Evolutionary conservation across 306 rosid species (phyloP).

Genomic region (Acacia confusa): DNA sequence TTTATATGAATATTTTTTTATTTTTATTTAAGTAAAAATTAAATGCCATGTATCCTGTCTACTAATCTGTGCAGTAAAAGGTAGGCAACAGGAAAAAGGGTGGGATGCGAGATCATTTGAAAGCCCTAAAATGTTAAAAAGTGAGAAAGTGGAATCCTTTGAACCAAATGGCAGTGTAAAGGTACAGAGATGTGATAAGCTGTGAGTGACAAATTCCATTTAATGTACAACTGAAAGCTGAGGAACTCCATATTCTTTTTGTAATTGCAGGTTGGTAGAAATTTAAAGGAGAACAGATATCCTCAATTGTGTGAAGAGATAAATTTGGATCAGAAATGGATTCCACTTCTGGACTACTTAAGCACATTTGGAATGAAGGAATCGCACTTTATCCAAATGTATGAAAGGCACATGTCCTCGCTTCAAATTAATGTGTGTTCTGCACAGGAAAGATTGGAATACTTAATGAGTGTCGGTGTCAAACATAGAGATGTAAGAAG

Average conservation of each 20-base stretch:
- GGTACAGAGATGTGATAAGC: constrained; percentile 46
- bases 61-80: constrained; percentile 39
- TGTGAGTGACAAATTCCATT: constrained; percentile 21
- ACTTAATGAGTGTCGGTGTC: constrained; percentile 86
- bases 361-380: constrained; percentile 87
- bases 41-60: constrained; percentile 21
- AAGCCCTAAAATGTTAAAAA: constrained; percentile 34
- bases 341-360: constrained; percentile 91
- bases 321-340: constrained; percentile 69
- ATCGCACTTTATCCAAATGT: constrained; percentile 91
- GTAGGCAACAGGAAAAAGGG: constrained; percentile 36
- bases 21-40: background rate
- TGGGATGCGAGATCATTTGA: constrained; percentile 38
- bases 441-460: constrained; percentile 86
- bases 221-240: constrained; percentile 12
- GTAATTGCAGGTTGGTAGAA: constrained; percentile 54
- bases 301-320: constrained; percentile 76
- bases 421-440: constrained; percentile 83
- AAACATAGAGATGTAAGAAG: constrained; percentile 79
- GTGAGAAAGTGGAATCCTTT: constrained; percentile 38
- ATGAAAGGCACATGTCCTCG: constrained; percentile 86
- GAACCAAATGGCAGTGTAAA: constrained; percentile 44
- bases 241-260: constrained; percentile 16
- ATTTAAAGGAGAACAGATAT: constrained; percentile 54
- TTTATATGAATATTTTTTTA: background rate